A percentile compares a stretch with the other conserved stretches of the same genome.
Evolutionary conservation across 2,329 filamentous ascomycete genomes (phyloP).

Genomic region (Diaporthe sp.): DNA sequence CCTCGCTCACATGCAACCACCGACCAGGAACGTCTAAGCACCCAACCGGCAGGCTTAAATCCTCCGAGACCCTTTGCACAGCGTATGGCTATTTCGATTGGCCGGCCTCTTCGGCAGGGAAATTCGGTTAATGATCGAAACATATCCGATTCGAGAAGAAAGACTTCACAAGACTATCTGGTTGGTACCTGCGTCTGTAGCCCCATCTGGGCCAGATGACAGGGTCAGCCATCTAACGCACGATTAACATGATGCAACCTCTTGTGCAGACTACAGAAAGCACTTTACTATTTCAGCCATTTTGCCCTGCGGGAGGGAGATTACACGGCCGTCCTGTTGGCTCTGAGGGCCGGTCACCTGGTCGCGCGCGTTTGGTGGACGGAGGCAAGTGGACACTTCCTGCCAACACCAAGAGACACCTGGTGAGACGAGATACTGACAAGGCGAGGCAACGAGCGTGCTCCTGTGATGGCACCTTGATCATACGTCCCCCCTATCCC

Average conservation of each 20-base stretch:
- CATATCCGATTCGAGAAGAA: conserved; percentile 4
- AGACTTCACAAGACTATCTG: conserved; percentile 25
- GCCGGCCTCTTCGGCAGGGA: background rate
- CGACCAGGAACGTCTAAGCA: conserved; percentile 1
- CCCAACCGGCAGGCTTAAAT: conserved; percentile 20
- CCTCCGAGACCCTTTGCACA: background rate
- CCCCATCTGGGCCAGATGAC: conserved; percentile 25
- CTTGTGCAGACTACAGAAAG: background rate
- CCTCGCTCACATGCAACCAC: conserved; percentile 25
- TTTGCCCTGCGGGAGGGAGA: background rate
- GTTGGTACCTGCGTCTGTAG: conserved; percentile 20
- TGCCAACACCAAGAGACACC: conserved; percentile 12
- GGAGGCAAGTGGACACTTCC: conserved; percentile 14
- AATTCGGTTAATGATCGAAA: conserved; percentile 4
- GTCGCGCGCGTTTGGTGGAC: conserved; percentile 13
- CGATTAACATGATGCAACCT: conserved; percentile 24
- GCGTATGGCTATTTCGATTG: background rate
- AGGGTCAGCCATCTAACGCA: conserved; percentile 23
- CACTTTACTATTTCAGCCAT: conserved; percentile 30
- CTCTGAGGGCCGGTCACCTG: conserved; percentile 24
- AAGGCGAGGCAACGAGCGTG: background rate
- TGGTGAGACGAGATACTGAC: conserved; percentile 4
- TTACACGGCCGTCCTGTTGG: conserved; percentile 24
- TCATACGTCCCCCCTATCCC: conserved; percentile 21
- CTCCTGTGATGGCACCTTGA: conserved; percentile 30